Evolutionary conservation across 176 grass and related monocot species (phyloP), one percentile per base, ranked within the genome.

Genomic region (Pontederia paniculata): DNA sequence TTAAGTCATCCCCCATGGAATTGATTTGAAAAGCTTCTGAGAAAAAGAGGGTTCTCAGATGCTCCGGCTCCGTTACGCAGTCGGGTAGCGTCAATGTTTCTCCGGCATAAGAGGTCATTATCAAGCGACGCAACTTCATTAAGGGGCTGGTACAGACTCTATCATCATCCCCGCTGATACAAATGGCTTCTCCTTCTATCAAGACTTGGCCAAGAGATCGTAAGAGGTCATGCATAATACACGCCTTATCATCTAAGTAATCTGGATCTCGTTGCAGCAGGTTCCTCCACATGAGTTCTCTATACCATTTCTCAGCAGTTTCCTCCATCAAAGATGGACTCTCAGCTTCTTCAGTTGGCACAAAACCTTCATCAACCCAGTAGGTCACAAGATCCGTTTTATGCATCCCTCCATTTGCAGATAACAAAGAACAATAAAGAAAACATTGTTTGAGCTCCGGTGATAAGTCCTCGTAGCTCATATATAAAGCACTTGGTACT

Each of bases 1-100:
- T n/a, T n/a, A n/a, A n/a, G n/a, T n/a, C n/a, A n/a, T n/a, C n/a
- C n/a, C n/a, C n/a, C 1, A 74, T 23, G 0, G 2, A 13, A 51
- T 70, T 85, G 45, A 85, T 60, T 63, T 75, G 58, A 4, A 62
- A 62, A 62, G 84, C 80, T 62, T 77, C 73, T 48, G 77, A 71
- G 48, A 95, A 51, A 66, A 83, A 66, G 44, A 95, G 22, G 48
- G 85, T 82, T 77, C 85, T 85, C 28, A 64, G 10, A n/a, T 45
- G 28, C 1, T 50, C 50, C 8, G 23, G 20, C 21, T 64, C 2
- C 3, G n/a, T 4, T 14, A 64, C 19, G 48, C 0, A 2, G 1
- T 7, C 0, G 9, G 61, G 45, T 1, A 64, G 13, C 2, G 9
- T 10, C 4, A 64, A 0, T 3, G 1, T 31, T 0, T 64, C 45